Base-by-base conservation (phyloP, 495 filamentous ascomycete species). In the Lindgomyces ingoldianus region DNA sequence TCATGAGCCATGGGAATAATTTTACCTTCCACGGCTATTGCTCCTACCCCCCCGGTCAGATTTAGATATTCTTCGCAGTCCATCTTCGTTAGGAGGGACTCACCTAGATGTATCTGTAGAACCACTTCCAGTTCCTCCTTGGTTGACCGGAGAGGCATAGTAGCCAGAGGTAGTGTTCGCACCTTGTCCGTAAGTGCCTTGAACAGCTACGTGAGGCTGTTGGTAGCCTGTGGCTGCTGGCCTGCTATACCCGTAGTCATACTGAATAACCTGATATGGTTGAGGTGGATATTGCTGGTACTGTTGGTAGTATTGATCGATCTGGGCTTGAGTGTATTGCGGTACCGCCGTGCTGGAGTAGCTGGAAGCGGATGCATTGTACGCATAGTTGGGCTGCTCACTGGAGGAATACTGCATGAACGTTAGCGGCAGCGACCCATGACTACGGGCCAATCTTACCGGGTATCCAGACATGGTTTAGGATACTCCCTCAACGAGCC, bases 291-390 rank as follows among this genome's bases (percentile, higher is more conserved):
- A 62, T 36, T 47, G 52, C 3, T 61, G 57, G 44, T 62, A 67
- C 26, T 61, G 57, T 12, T 60, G 26, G 30, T 61, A 62, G 52
- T 67, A 67, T 36, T 10, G 39, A 45, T 67, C 44, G 64, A 67
- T 67, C 25, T 67, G 64, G 24, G 64, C 33, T 21, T 67, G 64
- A 29, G 64, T 67, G 51, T 67, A 67, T 18, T 61, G 57, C 1
- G 57, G 57, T 22, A 52, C 26, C 11, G 19, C 16, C 12, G 29
- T 19, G n/a, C 36, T 25, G 18, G 51, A 4, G 21, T 48, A 42
- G 24, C 16, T 21, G 27, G 49, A 11, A n/a, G 18, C 18, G 49
- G 55, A 36, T 2, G 44, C 50, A 50, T 3, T 57, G n/a, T n/a
- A n/a, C n/a, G n/a, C n/a, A 16, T 33, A 53, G 18, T 33, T 21